Conservation (phyloP, 805 yeast genomes). For the Wickerhamiella musiphila region DNA sequence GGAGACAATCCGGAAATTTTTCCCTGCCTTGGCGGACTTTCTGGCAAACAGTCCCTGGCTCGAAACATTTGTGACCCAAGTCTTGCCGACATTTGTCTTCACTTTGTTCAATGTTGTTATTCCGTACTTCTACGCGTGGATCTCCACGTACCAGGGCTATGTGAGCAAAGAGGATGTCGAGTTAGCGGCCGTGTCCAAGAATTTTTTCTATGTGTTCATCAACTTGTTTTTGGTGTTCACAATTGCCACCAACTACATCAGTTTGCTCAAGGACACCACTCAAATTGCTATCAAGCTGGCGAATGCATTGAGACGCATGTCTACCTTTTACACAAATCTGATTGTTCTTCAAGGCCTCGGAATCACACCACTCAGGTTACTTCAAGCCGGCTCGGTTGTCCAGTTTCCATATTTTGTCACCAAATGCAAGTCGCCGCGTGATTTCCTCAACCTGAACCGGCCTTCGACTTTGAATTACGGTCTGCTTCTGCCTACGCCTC, state of each 20-base stretch:
- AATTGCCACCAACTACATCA: slow-evolving; percentile 69
- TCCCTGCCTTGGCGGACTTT: slow-evolving; percentile 66
- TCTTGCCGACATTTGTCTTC: slow-evolving; percentile 81
- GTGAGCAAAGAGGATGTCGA: slow-evolving; percentile 89
- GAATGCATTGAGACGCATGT: slow-evolving; percentile 56
- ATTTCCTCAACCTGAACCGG: slow-evolving; percentile 51
- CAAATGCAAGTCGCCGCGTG: slow-evolving; percentile 67
- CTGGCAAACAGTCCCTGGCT: slow-evolving; percentile 53
- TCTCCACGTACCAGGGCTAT: slow-evolving; percentile 72
- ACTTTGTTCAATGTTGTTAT: slow-evolving; percentile 66
- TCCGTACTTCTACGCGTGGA: slow-evolving; percentile 74
- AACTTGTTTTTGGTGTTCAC: slow-evolving; percentile 89
- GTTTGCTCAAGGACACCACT: slow-evolving; percentile 70
- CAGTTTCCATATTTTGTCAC: slow-evolving; percentile 52
- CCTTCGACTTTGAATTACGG: slow-evolving; percentile 94
- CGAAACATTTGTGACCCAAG: slow-evolving; percentile 64
- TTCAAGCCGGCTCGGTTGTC: slow-evolving; percentile 61
- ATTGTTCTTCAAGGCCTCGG: slow-evolving; percentile 68
- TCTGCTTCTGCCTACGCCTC: slow-evolving; percentile 77
- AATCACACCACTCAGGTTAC: slow-evolving; percentile 73
- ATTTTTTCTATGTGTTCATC: slow-evolving; percentile 86
- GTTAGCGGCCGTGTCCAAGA: slow-evolving; percentile 72
- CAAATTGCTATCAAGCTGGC: slow-evolving; percentile 79
- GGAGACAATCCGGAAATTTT: slow-evolving; percentile 58
- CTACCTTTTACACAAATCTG: slow-evolving; percentile 80